Evolutionary conservation across 768 basidiomycete genomes (phyloP).

Genomic region (Suillus alpinus): DNA sequence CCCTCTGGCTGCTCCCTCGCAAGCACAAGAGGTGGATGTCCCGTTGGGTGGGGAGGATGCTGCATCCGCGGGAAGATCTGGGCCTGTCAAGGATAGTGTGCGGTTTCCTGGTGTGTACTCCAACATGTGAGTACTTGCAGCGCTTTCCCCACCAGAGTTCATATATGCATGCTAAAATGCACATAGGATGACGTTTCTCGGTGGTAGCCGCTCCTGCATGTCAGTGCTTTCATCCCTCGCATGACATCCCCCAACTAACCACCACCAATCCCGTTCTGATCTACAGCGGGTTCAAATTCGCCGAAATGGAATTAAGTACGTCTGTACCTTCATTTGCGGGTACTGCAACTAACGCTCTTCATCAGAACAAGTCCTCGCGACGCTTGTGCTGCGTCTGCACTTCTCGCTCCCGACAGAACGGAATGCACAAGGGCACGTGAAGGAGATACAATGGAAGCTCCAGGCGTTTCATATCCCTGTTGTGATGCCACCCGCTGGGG

Average conservation of each 20-base stretch:
- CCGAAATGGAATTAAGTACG: constrained; percentile 1
- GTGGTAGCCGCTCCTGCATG: constrained; percentile 1
- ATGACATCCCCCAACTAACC: background rate
- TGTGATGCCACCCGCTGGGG: constrained; percentile 21
- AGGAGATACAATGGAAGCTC: constrained; percentile 26
- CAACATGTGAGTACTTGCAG: background rate
- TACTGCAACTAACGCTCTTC: background rate
- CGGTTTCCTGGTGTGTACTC: constrained; percentile 8
- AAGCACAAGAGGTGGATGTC: constrained; percentile 1
- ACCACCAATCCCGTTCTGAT: background rate
- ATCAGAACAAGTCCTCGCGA: background rate
- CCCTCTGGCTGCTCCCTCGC: constrained; percentile 28
- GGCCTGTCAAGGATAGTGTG: constrained; percentile 14
- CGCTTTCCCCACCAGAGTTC: background rate
- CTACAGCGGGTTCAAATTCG: background rate
- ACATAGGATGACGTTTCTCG: constrained; percentile 1
- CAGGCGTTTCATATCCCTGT: constrained; percentile 26
- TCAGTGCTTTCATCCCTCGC: background rate
- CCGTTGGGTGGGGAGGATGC: constrained; percentile 19
- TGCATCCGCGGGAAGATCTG: background rate
- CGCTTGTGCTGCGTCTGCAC: constrained; percentile 10
- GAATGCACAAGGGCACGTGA: constrained; percentile 9
- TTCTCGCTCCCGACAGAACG: constrained; percentile 18
- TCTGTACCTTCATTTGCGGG: background rate
- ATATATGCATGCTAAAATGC: background rate